These are phyloP conservation scores for Pseudotulostoma volvatum DNA, from an alignment of 495 filamentous ascomycete species.

Conservation along the genomic window DNA sequence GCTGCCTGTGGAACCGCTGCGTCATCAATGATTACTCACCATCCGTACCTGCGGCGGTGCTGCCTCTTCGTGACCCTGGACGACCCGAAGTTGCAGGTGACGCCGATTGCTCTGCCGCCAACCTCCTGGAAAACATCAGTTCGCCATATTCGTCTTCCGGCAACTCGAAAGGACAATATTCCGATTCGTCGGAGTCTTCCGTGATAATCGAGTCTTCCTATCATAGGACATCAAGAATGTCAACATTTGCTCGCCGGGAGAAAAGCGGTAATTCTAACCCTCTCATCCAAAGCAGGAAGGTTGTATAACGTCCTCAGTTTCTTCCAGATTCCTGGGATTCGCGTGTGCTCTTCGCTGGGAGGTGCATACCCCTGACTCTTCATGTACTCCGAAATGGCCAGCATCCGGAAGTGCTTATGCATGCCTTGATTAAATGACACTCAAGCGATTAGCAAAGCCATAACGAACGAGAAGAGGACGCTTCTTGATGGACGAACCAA, in stretches of 20 bases:
- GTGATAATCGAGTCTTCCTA: constrained; percentile 36
- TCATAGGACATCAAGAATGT: not conserved
- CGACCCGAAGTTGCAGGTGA: constrained; percentile 38
- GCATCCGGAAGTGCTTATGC: constrained; percentile 95
- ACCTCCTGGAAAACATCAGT: constrained; percentile 49
- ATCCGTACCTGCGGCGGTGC: constrained; percentile 37
- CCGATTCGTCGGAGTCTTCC: constrained; percentile 31
- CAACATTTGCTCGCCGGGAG: constrained; percentile 1
- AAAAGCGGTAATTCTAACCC: constrained; percentile 31
- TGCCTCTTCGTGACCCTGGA: constrained; percentile 25
- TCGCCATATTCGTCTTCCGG: constrained; percentile 63
- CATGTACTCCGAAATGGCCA: constrained; percentile 72
- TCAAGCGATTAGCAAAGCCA: not conserved
- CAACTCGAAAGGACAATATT: constrained; percentile 56
- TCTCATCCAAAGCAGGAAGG: constrained; percentile 73
- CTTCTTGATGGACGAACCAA: constrained; percentile 52
- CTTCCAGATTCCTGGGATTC: constrained; percentile 77
- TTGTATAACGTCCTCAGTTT: constrained; percentile 78
- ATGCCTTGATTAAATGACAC: too few species aligned
- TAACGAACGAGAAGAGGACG: not conserved
- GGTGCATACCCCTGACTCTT: constrained; percentile 74
- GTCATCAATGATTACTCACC: constrained; percentile 17
- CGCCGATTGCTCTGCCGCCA: constrained; percentile 41
- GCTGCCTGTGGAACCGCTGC: constrained; percentile 1
- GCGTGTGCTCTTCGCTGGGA: constrained; percentile 52